These are phyloP conservation scores for Marchantia polymorpha DNA, from an alignment of 225 moss, liverwort and hornwort species.

Conservation along the genomic window DNA sequence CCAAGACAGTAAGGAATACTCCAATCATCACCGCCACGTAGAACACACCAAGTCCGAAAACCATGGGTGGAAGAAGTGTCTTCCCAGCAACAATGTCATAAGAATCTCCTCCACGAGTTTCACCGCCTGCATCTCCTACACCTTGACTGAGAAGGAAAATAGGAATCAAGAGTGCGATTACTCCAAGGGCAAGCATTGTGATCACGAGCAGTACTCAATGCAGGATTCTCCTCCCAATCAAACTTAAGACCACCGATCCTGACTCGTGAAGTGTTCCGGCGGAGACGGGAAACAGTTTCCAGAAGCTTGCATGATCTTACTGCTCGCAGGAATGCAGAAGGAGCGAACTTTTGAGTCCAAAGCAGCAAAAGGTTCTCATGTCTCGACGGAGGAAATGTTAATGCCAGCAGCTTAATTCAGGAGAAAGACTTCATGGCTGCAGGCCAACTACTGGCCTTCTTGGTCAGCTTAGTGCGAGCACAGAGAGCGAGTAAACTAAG, in stretches of 20 bases:
- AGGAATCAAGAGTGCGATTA: neutral
- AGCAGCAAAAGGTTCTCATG: neutral
- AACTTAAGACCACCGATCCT: neutral
- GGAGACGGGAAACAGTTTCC: neutral
- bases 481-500: neutral
- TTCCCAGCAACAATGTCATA: neutral
- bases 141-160: slow-evolving; percentile 3
- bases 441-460: neutral
- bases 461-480: neutral
- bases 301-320: neutral
- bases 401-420: neutral
- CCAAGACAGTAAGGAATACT: neutral
- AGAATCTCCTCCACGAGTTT: neutral
- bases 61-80: neutral
- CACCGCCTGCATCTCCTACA: neutral
- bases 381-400: neutral
- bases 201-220: neutral
- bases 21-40: neutral
- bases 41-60: neutral
- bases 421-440: neutral
- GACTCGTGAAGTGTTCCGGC: neutral
- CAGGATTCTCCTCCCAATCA: neutral
- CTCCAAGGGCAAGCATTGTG: neutral
- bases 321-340: neutral
- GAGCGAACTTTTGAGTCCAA: neutral